Conservation (phyloP, 768 basidiomycete species). For the Melanogaster broomeanus region DNA sequence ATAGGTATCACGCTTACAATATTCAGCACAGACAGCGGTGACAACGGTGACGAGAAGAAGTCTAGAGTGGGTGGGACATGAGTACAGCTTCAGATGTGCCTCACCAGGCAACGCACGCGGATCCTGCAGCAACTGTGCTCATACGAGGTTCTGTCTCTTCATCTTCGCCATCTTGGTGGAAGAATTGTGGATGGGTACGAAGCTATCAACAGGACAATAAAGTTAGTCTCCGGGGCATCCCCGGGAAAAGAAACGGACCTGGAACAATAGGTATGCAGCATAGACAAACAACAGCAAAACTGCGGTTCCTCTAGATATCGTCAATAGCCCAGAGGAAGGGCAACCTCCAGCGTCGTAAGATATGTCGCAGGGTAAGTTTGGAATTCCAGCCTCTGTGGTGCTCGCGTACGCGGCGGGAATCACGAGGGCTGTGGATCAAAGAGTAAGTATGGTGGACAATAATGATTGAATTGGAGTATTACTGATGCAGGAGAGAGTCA, state of each 20-base stretch:
- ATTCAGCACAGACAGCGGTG: constrained; percentile 90
- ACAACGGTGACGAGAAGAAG: constrained; percentile 74
- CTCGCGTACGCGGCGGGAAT: constrained; percentile 87
- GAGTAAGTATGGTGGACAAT: constrained; percentile 3
- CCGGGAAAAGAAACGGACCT: constrained; percentile 42
- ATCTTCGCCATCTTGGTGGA: constrained; percentile 41
- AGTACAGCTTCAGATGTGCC: background rate
- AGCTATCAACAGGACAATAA: constrained; percentile 46
- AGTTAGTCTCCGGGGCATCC: background rate
- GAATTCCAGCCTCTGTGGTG: constrained; percentile 29
- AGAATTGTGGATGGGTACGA: constrained; percentile 69
- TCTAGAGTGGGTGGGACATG: constrained; percentile 34
- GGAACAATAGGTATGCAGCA: constrained; percentile 73
- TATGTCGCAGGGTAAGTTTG: background rate
- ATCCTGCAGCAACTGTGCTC: constrained; percentile 67
- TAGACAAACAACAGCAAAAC: constrained; percentile 76
- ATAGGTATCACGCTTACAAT: constrained; percentile 47
- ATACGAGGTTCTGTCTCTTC: constrained; percentile 48
- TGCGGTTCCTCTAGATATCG: constrained; percentile 82
- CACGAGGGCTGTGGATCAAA: constrained; percentile 61
- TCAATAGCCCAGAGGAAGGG: constrained; percentile 51
- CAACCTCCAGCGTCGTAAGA: constrained; percentile 14
- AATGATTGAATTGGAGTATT: constrained; percentile 27
- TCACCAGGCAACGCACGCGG: constrained; percentile 39
- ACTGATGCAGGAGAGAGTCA: constrained; percentile 89